A percentile compares a stretch with the other conserved stretches of the same genome.
These are phyloP conservation scores for Sanghuangporus baumii DNA, from an alignment of 1,284 basidiomycete genomes.

Conservation along the genomic window DNA sequence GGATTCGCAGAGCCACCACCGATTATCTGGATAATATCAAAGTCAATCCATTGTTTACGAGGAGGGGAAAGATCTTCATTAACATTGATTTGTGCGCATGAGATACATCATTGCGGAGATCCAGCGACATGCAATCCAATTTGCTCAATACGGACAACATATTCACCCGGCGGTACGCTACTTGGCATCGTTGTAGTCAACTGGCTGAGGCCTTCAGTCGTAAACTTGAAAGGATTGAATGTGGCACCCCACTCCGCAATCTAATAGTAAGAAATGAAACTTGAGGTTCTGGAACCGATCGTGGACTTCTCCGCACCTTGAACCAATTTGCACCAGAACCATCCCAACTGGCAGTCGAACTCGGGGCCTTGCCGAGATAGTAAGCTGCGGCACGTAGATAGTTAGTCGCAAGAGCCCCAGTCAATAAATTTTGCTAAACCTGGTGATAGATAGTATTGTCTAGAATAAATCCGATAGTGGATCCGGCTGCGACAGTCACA, in stretches of 20 bases:
- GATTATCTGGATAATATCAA: constrained; percentile 22
- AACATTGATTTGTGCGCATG: constrained; percentile 34
- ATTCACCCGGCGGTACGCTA: constrained; percentile 33
- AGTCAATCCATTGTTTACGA: neutral
- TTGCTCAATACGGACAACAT: constrained; percentile 39
- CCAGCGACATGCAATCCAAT: constrained; percentile 35
- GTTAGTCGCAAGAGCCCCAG: neutral
- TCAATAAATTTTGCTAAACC: constrained; percentile 10
- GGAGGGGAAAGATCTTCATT: neutral
- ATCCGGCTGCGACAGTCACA: constrained; percentile 31
- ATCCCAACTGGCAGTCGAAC: constrained; percentile 36
- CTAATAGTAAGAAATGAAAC: constrained; percentile 18
- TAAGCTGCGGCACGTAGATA: constrained; percentile 31
- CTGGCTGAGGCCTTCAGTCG: constrained; percentile 25
- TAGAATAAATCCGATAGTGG: constrained; percentile 18
- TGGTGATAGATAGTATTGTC: constrained; percentile 38
- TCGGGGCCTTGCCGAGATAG: constrained; percentile 34
- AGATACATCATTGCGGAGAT: constrained; percentile 28
- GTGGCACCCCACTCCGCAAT: constrained; percentile 34
- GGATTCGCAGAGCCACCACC: constrained; percentile 35
- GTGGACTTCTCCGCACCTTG: constrained; percentile 29
- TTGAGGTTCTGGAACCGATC: neutral
- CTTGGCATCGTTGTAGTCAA: constrained; percentile 33
- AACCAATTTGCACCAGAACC: constrained; percentile 41
- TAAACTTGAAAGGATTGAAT: constrained; percentile 33